phyloP scores from a whole-genome alignment of 257 asterid species.

The Solanum lignicaule region DNA sequence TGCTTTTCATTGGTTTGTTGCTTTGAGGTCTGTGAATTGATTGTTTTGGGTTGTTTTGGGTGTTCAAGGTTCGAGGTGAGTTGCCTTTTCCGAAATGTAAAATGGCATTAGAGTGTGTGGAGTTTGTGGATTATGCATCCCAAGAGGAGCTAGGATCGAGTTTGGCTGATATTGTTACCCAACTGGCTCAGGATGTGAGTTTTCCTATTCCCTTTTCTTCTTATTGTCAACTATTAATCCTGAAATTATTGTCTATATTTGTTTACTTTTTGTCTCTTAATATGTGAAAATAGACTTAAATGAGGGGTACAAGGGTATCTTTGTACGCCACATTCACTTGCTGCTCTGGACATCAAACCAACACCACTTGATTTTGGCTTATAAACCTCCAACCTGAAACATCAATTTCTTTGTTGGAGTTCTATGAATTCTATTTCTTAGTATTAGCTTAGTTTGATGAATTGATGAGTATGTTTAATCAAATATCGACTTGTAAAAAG shows the following conservation, averaged over 20 bases:
- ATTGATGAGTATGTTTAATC: background rate
- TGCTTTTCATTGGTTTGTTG: background rate
- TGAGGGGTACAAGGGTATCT: background rate
- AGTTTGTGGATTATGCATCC: constrained; percentile 52
- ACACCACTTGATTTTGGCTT: background rate
- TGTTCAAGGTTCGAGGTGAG: constrained; percentile 77
- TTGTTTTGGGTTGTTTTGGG: constrained; percentile 13
- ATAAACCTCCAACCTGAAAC: background rate
- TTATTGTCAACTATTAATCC: background rate
- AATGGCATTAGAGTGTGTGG: constrained; percentile 84
- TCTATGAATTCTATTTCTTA: background rate
- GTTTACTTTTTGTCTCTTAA: background rate
- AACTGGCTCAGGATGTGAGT: constrained; percentile 95
- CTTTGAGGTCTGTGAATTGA: background rate
- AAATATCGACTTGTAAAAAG: background rate
- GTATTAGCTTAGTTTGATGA: background rate
- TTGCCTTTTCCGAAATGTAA: constrained; percentile 82
- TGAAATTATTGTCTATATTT: background rate
- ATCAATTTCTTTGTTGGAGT: background rate
- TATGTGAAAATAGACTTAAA: background rate
- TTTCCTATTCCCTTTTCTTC: background rate
- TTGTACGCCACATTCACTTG: background rate
- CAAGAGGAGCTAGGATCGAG: constrained; percentile 83
- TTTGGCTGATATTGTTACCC: constrained; percentile 90
- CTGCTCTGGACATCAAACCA: background rate